Evolutionary conservation across 2,329 filamentous ascomycete genomes (phyloP).

Genomic region (Alternaria rosae): DNA sequence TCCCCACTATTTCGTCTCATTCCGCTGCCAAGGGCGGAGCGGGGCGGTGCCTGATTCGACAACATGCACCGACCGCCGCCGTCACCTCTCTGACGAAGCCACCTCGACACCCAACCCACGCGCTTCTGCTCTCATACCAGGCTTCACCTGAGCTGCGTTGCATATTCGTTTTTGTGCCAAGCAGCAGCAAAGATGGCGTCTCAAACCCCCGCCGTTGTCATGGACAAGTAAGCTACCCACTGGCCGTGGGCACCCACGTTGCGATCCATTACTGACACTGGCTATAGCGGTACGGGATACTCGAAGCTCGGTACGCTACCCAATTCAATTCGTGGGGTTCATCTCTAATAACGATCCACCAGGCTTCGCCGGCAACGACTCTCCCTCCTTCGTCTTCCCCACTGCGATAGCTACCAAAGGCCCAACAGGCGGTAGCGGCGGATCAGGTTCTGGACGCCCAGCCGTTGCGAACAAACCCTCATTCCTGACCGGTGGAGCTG

Average conservation of each 20-base stretch:
- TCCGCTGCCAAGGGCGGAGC: slow-evolving; percentile 40
- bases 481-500: slow-evolving; percentile 90
- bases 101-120: slow-evolving; percentile 32
- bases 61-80: slow-evolving; percentile 36
- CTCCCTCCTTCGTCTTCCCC: slow-evolving; percentile 98
- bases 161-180: slow-evolving; percentile 18
- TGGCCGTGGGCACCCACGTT: slow-evolving; percentile 36
- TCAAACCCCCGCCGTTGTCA: slow-evolving; percentile 99
- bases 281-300: slow-evolving; percentile 92
- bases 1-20: slow-evolving; percentile 24
- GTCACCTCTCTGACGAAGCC: slow-evolving; percentile 43
- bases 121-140: slow-evolving; percentile 23
- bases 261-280: slow-evolving; percentile 46
- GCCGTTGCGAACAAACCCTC: slow-evolving; percentile 94
- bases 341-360: slow-evolving; percentile 45
- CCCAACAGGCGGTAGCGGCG: slow-evolving; percentile 70
- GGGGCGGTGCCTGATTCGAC: slow-evolving; percentile 37
- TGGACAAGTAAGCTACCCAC: slow-evolving; percentile 91
- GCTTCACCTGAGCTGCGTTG: slow-evolving; percentile 32
- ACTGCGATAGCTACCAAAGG: slow-evolving; percentile 98
- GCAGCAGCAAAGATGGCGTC: slow-evolving; percentile 75
- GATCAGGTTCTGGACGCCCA: slow-evolving; percentile 85
- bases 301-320: slow-evolving; percentile 87
- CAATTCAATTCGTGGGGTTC: not conserved
- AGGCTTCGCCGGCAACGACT: slow-evolving; percentile 99